Evolutionary conservation across 768 basidiomycete species (phyloP).

Genomic region (Cystobasidium tubakii): DNA sequence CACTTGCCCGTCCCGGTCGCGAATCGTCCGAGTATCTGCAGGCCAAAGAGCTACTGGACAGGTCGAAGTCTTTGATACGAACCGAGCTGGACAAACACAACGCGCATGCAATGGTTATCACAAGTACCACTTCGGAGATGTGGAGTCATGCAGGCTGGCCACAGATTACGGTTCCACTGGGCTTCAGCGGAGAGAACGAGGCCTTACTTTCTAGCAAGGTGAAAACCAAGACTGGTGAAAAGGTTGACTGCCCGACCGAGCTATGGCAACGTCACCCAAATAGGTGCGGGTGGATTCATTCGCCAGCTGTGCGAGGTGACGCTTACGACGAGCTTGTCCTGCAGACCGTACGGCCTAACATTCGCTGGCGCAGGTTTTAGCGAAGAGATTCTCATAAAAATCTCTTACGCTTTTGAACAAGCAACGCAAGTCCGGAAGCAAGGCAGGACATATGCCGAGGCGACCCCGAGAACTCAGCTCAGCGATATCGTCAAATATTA

Average conservation of each 20-base stretch:
- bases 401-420: slow-evolving; percentile 65
- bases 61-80: not conserved
- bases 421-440: slow-evolving; percentile 52
- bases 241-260: too few relatives aligned
- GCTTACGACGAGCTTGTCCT: too few relatives aligned
- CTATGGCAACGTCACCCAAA: too few relatives aligned
- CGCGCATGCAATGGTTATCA: slow-evolving; percentile 5
- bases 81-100: slow-evolving; percentile 12
- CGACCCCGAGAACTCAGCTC: slow-evolving; percentile 52
- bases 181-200: not conserved
- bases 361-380: slow-evolving; percentile 62
- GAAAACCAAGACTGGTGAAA: too few relatives aligned
- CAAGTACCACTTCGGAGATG: not conserved
- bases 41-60: not conserved
- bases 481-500: too few relatives aligned
- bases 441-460: slow-evolving; percentile 45
- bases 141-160: slow-evolving; percentile 19
- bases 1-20: not conserved
- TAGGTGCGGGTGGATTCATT: too few relatives aligned
- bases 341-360: slow-evolving; percentile 56
- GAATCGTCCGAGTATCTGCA: not conserved
- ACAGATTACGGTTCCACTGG: slow-evolving; percentile 14
- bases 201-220: too few relatives aligned
- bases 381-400: slow-evolving; percentile 58
- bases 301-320: too few relatives aligned